Conservation (phyloP, 2,329 filamentous ascomycete species). For the Polytolypa hystricis region DNA sequence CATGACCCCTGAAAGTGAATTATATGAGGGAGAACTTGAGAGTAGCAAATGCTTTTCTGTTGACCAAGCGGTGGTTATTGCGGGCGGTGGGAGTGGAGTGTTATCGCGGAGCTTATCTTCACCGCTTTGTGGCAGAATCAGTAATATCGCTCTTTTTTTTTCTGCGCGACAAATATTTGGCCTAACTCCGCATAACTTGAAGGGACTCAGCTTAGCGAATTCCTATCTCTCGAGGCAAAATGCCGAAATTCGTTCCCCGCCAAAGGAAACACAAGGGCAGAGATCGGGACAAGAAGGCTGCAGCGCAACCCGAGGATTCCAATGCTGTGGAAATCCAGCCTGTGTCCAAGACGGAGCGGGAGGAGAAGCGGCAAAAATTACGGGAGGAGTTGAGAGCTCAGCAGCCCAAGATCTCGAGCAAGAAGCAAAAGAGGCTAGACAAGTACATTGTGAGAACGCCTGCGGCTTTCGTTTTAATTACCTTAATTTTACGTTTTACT, state of each 20-base stretch:
- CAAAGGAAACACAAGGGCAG: constrained; percentile 47
- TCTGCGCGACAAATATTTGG: background rate
- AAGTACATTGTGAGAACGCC: constrained; percentile 50
- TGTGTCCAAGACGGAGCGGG: constrained; percentile 41
- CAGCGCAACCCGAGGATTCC: constrained; percentile 32
- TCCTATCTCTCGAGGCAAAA: constrained; percentile 14
- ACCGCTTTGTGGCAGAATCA: constrained; percentile 14
- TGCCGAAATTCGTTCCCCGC: constrained; percentile 43
- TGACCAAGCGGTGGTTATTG: background rate
- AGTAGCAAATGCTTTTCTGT: constrained; percentile 1
- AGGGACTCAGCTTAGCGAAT: too few relatives aligned
- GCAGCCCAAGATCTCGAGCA: constrained; percentile 47
- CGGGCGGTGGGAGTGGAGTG: background rate
- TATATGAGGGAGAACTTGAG: too few relatives aligned
- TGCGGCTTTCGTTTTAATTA: too few relatives aligned
- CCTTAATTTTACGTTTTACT: background rate
- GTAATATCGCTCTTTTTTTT: constrained; percentile 1
- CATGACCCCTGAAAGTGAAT: too few relatives aligned
- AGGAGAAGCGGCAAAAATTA: constrained; percentile 41
- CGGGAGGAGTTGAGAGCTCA: constrained; percentile 44
- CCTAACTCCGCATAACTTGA: too few relatives aligned
- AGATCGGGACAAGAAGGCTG: constrained; percentile 19
- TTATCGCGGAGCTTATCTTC: constrained; percentile 3
- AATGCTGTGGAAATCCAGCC: constrained; percentile 34
- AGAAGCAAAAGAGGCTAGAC: constrained; percentile 57